Evolutionary conservation across 305 asterid genomes (phyloP).

Genomic region (Fraxinus greggii): DNA sequence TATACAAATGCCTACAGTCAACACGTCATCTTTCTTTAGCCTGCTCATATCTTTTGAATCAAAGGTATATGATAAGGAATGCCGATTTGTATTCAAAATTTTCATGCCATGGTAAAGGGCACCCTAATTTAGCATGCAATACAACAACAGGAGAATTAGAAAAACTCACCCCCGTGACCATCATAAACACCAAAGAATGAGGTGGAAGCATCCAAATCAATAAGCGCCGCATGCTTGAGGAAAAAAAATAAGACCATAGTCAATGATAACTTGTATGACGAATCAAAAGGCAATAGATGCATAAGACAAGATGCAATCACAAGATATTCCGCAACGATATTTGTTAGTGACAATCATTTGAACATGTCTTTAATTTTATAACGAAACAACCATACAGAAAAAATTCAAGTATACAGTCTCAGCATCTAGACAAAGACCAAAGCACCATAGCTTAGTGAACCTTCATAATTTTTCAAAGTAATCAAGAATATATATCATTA

Average conservation of each 20-base stretch:
- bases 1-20: not conserved
- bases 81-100: not conserved
- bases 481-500: not conserved
- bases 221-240: slow-evolving; percentile 78
- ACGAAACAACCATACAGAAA: not conserved
- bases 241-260: slow-evolving; percentile 22
- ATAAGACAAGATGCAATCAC: not conserved
- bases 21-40: not conserved
- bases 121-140: not conserved
- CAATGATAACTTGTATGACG: slow-evolving; percentile 5
- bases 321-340: not conserved
- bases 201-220: slow-evolving; percentile 69
- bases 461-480: not conserved
- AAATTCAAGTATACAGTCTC: not conserved
- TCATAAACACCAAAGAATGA: slow-evolving; percentile 96
- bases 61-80: not conserved
- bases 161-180: slow-evolving; percentile 87
- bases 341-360: not conserved
- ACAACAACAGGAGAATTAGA: not conserved
- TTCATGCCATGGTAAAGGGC: not conserved
- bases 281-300: not conserved
- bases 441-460: not conserved
- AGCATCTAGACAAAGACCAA: not conserved
- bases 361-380: not conserved
- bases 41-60: not conserved